These are phyloP conservation scores for Capsicum baccatum DNA, from an alignment of 257 asterid genomes.

Conservation along the genomic window DNA sequence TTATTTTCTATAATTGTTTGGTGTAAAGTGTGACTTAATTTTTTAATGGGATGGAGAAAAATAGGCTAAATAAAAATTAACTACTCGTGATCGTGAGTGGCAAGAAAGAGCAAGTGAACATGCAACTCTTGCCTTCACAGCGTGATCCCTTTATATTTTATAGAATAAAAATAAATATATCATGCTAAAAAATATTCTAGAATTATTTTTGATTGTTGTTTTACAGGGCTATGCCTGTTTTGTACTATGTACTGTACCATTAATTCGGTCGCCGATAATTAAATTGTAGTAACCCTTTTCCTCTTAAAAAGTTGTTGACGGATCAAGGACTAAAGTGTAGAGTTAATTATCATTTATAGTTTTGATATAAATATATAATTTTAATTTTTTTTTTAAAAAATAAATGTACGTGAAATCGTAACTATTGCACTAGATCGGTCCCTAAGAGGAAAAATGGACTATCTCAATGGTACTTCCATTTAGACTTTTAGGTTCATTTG, in stretches of 20 bases:
- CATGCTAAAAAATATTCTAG: too few relatives aligned
- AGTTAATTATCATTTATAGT: too few relatives aligned
- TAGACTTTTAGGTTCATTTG: neutral
- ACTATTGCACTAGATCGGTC: too few relatives aligned
- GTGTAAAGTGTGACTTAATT: neutral
- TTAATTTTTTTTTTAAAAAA: too few relatives aligned
- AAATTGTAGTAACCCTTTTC: neutral
- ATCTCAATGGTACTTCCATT: neutral
- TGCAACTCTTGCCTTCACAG: constrained; percentile 43
- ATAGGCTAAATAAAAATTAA: neutral
- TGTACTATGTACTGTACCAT: neutral
- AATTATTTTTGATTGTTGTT: neutral
- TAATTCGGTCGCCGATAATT: neutral
- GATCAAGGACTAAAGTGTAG: too few relatives aligned
- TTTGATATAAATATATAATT: neutral
- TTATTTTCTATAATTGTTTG: neutral
- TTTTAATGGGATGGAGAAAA: neutral
- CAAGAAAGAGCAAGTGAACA: constrained; percentile 42
- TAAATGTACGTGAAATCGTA: too few relatives aligned
- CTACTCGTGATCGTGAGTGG: constrained; percentile 32
- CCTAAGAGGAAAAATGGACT: too few relatives aligned
- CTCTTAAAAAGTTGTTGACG: too few relatives aligned
- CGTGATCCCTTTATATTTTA: neutral
- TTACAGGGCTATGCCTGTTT: neutral
- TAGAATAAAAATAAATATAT: too few relatives aligned